These are phyloP conservation scores for Fusarium bulbicola DNA, from an alignment of 2,329 filamentous ascomycete genomes.

Conservation along the genomic window DNA sequence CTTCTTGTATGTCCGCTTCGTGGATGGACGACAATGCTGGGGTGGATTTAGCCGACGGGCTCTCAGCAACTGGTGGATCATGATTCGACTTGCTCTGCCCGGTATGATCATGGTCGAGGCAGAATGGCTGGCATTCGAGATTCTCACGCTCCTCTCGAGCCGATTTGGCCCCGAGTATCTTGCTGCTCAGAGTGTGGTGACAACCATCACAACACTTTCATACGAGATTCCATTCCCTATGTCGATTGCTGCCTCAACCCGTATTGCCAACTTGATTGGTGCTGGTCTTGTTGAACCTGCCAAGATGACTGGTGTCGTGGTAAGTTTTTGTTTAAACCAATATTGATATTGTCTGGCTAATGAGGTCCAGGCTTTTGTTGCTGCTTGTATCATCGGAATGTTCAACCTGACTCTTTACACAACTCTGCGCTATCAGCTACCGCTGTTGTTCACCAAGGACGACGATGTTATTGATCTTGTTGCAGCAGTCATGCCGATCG, in stretches of 20 bases:
- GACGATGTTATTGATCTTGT: constrained; percentile 74
- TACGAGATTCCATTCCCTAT: constrained; percentile 95
- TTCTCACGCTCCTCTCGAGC: constrained; percentile 83
- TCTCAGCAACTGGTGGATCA: constrained; percentile 78
- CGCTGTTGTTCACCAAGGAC: constrained; percentile 81
- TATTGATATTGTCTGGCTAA: background rate
- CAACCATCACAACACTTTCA: constrained; percentile 79
- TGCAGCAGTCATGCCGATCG: constrained; percentile 77
- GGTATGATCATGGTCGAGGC: constrained; percentile 95
- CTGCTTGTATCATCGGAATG: constrained; percentile 75
- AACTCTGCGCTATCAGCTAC: constrained; percentile 75
- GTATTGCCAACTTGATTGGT: constrained; percentile 91
- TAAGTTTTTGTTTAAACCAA: constrained; percentile 45
- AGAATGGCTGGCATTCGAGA: constrained; percentile 92
- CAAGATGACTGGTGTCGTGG: constrained; percentile 81
- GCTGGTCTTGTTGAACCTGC: constrained; percentile 84
- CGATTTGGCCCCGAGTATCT: constrained; percentile 82
- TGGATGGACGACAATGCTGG: constrained; percentile 83
- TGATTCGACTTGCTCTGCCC: constrained; percentile 87
- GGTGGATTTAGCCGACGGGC: constrained; percentile 78
- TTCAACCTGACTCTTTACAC: constrained; percentile 80
- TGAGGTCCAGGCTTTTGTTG: constrained; percentile 62
- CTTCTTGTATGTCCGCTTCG: constrained; percentile 78
- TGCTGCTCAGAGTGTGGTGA: constrained; percentile 87
- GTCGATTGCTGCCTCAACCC: constrained; percentile 86